Evolutionary conservation across 495 filamentous ascomycete genomes (phyloP).

Genomic region (Penicillium turbatum): DNA sequence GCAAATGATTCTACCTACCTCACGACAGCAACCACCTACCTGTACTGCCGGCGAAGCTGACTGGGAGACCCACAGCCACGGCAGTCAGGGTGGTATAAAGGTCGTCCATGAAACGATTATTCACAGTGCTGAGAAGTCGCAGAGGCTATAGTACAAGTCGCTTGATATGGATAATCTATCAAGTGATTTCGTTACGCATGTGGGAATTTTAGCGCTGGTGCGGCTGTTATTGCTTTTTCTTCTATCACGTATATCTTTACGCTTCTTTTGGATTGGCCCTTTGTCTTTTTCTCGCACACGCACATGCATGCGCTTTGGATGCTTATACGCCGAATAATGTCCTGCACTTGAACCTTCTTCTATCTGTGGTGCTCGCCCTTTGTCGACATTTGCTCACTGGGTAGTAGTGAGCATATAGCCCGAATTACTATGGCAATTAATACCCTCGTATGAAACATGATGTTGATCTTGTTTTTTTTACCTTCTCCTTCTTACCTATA

Average conservation of each 20-base stretch:
- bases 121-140: conserved; percentile 21
- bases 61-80: conserved; percentile 25
- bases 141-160: conserved; percentile 1
- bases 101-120: conserved; percentile 31
- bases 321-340: too few species aligned
- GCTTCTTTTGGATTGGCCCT: not conserved
- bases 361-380: too few species aligned
- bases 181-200: not conserved
- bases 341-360: too few species aligned
- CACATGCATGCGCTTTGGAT: too few species aligned
- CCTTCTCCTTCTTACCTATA: too few species aligned
- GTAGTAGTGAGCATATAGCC: too few species aligned
- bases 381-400: too few species aligned
- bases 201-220: not conserved
- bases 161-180: not conserved
- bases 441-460: too few species aligned
- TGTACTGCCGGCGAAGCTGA: conserved; percentile 23
- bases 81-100: conserved; percentile 26
- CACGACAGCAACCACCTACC: conserved; percentile 25
- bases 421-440: too few species aligned
- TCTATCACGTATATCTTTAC: not conserved
- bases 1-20: conserved; percentile 33
- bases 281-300: not conserved
- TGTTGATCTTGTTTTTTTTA: too few species aligned
- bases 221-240: not conserved